Evolutionary conservation across 2,329 filamentous ascomycete genomes (phyloP), one percentile per base, ranked within the genome.

Genomic region (Alternaria triticimaculans): DNA sequence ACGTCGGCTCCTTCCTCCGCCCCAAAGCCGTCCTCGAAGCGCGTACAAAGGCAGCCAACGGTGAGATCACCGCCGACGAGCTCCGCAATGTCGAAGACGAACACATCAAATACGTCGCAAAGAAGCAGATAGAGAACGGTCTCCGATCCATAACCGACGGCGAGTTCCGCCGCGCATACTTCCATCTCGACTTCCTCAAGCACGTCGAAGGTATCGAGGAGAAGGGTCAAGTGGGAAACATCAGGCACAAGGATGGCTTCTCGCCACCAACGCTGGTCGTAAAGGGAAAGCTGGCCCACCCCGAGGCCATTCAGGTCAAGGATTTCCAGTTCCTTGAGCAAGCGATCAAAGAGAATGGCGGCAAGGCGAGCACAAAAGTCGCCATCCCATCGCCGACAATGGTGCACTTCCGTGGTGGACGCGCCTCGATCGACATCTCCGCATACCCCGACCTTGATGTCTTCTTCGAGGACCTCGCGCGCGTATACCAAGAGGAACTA

Each of bases 301-400:
- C 84, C 15, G 80, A 83, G 60, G 78, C 84, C 6, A 86, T 88
- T 70, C 86, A 87, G 74, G 85, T 87, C 53, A 82, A 85, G 64
- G 86, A 88, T 78, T 88, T 84, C 80, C 76, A 82, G 62, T 87
- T 84, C 77, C 83, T 88, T 56, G 82, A 86, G 77, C 71, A 79
- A 28, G 81, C 81, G 48, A 84, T 87, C 74, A 78, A 76, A 55
- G 56, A 75, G 43, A 75, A 75, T 28, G 78, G 74, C 56, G 77
- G 77, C 56, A 76, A 73, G 49, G 79, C 78, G 7, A 84, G 80
- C 3, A 82, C 84, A 44, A 88, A 88, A 75, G 86, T 88, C 30
- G 86, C 84, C 80, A 87, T 88, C 63, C 86, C 86, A 4, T 83
- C 80, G 44, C 86, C 86, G 12, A 88, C 86, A n/a, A 87, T 87